Conservation (phyloP, 768 basidiomycete species). For the Hypsizygus marmoreus region DNA sequence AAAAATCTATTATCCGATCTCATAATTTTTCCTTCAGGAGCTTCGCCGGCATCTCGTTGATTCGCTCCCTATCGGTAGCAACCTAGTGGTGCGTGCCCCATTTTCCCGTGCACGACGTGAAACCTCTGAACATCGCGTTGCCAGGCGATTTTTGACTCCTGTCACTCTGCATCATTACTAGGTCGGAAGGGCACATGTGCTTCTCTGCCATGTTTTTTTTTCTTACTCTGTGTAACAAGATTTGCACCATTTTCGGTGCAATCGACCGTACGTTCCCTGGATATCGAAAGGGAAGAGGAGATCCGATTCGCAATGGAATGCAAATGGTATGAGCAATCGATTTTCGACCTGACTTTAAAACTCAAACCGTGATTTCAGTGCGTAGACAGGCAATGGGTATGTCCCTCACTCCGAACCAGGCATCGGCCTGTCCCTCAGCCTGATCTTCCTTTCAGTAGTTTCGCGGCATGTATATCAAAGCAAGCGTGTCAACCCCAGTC, state of each 20-base stretch:
- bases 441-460: constrained; percentile 7
- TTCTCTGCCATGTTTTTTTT: background rate
- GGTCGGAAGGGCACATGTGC: constrained; percentile 22
- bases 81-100: constrained; percentile 33
- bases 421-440: background rate
- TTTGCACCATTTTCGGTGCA: constrained; percentile 44
- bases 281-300: constrained; percentile 41
- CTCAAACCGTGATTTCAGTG: constrained; percentile 8
- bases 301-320: constrained; percentile 34
- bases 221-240: too few species aligned
- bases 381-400: constrained; percentile 18
- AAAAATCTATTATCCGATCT: background rate
- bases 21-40: constrained; percentile 21
- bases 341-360: background rate
- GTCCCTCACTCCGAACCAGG: background rate
- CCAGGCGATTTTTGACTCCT: constrained; percentile 38
- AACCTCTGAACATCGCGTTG: background rate
- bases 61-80: constrained; percentile 35
- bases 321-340: constrained; percentile 25
- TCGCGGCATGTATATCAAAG: constrained; percentile 27
- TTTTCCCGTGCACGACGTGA: constrained; percentile 6
- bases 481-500: constrained; percentile 20
- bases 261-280: constrained; percentile 50
- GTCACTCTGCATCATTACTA: constrained; percentile 43
- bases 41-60: constrained; percentile 37